phyloP scores from a whole-genome alignment of 306 rosid genomes.

The Casuarina equisetifolia region DNA sequence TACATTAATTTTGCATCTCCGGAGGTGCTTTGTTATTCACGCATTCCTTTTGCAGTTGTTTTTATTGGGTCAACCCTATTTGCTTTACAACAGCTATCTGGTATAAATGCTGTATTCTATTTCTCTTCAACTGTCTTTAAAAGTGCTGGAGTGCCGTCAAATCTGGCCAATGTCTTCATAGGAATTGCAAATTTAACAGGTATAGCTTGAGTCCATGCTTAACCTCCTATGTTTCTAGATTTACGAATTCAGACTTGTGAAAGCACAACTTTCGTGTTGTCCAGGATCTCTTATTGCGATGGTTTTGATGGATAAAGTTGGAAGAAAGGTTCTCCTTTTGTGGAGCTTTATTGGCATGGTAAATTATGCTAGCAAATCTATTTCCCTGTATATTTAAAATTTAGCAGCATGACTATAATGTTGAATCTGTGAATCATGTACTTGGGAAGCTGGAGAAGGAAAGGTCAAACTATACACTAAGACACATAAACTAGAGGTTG shows the following conservation, averaged over 20 bases:
- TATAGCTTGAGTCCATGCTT: conserved; percentile 31
- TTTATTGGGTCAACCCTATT: conserved; percentile 97
- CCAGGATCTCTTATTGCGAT: conserved; percentile 83
- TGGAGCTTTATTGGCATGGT: conserved; percentile 99
- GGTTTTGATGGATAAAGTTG: conserved; percentile 92
- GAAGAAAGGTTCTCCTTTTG: conserved; percentile 82
- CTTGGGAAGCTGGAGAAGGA: conserved; percentile 15
- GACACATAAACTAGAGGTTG: background rate
- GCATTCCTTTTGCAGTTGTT: conserved; percentile 94
- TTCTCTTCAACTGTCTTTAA: conserved; percentile 97
- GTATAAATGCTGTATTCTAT: conserved; percentile 95
- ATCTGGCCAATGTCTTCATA: conserved; percentile 75
- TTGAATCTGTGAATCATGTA: conserved; percentile 11
- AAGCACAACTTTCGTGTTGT: conserved; percentile 21
- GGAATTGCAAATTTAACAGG: conserved; percentile 86
- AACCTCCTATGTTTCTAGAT: conserved; percentile 12
- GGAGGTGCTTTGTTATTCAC: conserved; percentile 59
- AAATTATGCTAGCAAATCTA: conserved; percentile 28
- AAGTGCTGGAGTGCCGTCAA: conserved; percentile 91
- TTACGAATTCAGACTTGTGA: conserved; percentile 28
- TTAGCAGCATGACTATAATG: conserved; percentile 10
- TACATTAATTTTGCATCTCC: conserved; percentile 30
- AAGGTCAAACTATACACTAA: background rate
- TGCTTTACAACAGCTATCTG: conserved; percentile 99
- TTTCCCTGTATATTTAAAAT: background rate